Evolutionary conservation across 2,329 filamentous ascomycete species (phyloP).

Genomic region (Cordyceps fumosorosea): DNA sequence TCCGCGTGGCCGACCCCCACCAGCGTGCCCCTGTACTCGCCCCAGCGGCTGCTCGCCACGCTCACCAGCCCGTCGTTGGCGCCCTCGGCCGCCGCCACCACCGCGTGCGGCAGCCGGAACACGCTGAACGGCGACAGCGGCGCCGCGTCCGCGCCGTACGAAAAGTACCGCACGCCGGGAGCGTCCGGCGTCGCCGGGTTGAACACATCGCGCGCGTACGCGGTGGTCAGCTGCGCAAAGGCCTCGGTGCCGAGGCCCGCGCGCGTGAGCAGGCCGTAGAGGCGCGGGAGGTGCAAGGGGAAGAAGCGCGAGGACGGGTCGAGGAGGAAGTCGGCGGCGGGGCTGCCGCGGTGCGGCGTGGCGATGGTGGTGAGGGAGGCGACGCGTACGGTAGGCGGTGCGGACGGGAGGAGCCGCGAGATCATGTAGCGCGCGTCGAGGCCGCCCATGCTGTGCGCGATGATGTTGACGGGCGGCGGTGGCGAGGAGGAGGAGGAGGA

Average conservation of each 20-base stretch:
- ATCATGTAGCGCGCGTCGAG: conserved; percentile 62
- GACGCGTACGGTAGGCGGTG: conserved; percentile 30
- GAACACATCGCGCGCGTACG: conserved; percentile 53
- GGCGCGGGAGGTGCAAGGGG: conserved; percentile 41
- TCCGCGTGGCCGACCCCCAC: conserved; percentile 57
- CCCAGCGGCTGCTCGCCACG: conserved; percentile 55
- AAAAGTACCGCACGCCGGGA: conserved; percentile 51
- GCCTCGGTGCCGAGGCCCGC: conserved; percentile 52
- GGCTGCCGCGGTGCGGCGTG: conserved; percentile 48
- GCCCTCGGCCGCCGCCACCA: conserved; percentile 47
- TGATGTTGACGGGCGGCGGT: conserved; percentile 62
- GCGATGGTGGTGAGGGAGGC: conserved; percentile 48
- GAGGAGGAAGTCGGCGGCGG: conserved; percentile 49
- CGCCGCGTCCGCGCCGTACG: conserved; percentile 49
- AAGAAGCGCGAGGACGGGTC: conserved; percentile 35
- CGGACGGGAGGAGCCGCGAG: conserved; percentile 42
- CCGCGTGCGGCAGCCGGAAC: conserved; percentile 46
- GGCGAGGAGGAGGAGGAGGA: not conserved
- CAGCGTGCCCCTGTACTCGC: conserved; percentile 57
- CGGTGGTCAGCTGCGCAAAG: conserved; percentile 53
- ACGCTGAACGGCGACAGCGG: conserved; percentile 58
- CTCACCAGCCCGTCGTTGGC: conserved; percentile 64
- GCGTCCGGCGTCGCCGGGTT: conserved; percentile 51
- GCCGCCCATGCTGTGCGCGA: conserved; percentile 64
- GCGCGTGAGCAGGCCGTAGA: conserved; percentile 43